Evolutionary conservation across 1,284 basidiomycete species (phyloP).

Genomic region (Trametes hirsuta): DNA sequence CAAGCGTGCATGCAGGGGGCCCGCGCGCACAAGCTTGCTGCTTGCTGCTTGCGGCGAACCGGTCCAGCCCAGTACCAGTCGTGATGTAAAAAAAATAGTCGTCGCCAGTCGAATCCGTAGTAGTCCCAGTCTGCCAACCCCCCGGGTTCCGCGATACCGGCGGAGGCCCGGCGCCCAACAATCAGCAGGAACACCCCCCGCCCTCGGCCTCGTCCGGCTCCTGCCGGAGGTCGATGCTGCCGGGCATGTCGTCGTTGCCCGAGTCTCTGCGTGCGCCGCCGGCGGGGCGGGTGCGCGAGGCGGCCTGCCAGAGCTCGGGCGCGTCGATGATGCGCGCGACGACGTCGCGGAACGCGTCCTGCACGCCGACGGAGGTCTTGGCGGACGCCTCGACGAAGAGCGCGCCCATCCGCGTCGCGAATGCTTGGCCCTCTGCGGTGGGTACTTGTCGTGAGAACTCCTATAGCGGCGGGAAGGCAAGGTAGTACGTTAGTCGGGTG

Average conservation of each 20-base stretch:
- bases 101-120: not conserved
- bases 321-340: slow-evolving; percentile 73
- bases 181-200: slow-evolving; percentile 30
- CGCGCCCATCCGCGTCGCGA: slow-evolving; percentile 81
- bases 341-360: slow-evolving; percentile 80
- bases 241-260: slow-evolving; percentile 39
- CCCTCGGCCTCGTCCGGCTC: slow-evolving; percentile 22
- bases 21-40: too few species aligned
- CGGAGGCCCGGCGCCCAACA: not conserved
- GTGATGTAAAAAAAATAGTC: not conserved
- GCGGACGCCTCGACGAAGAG: slow-evolving; percentile 90
- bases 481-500: not conserved
- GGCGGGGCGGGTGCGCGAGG: slow-evolving; percentile 7
- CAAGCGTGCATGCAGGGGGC: too few species aligned
- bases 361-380: slow-evolving; percentile 83
- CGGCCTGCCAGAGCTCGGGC: slow-evolving; percentile 65
- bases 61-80: not conserved
- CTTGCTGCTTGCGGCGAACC: too few species aligned
- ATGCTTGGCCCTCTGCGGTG: slow-evolving; percentile 77
- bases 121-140: not conserved
- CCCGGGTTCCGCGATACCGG: too few species aligned
- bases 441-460: slow-evolving; percentile 90
- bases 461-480: slow-evolving; percentile 41
- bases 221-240: slow-evolving; percentile 37
- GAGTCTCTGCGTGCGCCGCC: slow-evolving; percentile 13